These are phyloP conservation scores for Komagataella kurtzmanii DNA, from an alignment of 805 yeast genomes.

Conservation along the genomic window DNA sequence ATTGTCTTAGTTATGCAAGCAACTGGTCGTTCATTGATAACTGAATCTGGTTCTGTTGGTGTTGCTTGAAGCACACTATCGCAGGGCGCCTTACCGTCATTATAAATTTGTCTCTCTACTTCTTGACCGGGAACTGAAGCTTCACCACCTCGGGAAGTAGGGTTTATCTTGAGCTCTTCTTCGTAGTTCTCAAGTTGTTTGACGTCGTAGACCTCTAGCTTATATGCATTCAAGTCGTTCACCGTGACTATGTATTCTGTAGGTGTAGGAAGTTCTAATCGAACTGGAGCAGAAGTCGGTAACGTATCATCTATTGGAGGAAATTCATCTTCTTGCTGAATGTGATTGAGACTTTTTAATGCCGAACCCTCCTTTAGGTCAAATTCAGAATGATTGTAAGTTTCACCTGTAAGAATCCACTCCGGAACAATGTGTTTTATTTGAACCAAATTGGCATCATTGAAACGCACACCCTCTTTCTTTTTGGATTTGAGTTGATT, in stretches of 20 bases:
- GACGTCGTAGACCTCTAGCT: neutral
- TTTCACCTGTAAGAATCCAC: neutral
- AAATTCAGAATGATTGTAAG: neutral
- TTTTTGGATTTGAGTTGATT: neutral
- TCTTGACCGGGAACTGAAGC: neutral
- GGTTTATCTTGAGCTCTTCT: neutral
- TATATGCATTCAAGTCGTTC: neutral
- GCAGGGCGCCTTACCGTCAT: neutral
- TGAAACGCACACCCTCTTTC: neutral
- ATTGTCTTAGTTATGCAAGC: neutral
- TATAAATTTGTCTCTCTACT: neutral
- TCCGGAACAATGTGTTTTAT: neutral
- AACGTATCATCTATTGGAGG: neutral
- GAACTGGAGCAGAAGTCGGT: neutral
- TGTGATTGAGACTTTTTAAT: neutral
- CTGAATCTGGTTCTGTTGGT: neutral
- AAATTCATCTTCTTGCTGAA: neutral
- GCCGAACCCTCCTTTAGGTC: neutral
- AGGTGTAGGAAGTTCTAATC: neutral
- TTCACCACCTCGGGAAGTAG: neutral
- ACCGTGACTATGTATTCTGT: neutral
- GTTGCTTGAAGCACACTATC: neutral
- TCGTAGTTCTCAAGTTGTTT: neutral
- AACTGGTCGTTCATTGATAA: neutral
- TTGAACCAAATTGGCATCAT: neutral